Base-by-base conservation (phyloP, 73 alveolate species). In the Urostyla sp. region DNA sequence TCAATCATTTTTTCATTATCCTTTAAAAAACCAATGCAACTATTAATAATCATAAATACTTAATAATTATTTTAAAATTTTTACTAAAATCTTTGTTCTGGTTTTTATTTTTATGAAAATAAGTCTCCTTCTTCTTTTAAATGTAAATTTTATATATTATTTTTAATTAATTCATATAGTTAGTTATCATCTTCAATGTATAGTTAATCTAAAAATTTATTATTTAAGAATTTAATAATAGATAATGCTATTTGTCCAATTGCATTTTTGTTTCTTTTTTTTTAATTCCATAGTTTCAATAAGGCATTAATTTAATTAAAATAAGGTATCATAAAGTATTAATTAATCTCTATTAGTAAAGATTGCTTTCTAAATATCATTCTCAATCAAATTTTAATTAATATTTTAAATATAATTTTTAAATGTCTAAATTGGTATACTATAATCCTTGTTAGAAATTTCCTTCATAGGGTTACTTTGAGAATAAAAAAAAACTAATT, bases 241-340 rank as follows among this genome's bases (percentile, higher is more conserved):
- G 24, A 48, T 43, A 31, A 52, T 45, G 37, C 52, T 58, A 7
- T 38, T 8, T 18, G 30, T 34, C 1, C 72, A 54, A 24, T 23
- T 7, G n/a, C 31, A 35, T 7, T 10, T 5, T 13, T 75, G 38
- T 31, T 75, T 57, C 34, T 23, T 35, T 5, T 38, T 32, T 58
- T 35, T 35, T 43, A 58, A 38, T 20, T 75, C 87, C 15, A 35
- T 11, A 4, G 45, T 6, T 26, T 32, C 2, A 23, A 21, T 35
- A 75, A 59, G 59, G 36, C 80, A 34, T 21, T 27, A 20, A 27
- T 38, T 27, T 15, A 59, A 13, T 31, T 44, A 6, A 26, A 57
- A 58, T 5, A 38, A 30, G 4, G 74, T 72, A 58, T 56, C 79
- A 58, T 58, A 75, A 27, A 3, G 26, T 0, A 75, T 75, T 37